Conservation (phyloP, 805 yeast species). For the Yamadazyma insecticola region DNA sequence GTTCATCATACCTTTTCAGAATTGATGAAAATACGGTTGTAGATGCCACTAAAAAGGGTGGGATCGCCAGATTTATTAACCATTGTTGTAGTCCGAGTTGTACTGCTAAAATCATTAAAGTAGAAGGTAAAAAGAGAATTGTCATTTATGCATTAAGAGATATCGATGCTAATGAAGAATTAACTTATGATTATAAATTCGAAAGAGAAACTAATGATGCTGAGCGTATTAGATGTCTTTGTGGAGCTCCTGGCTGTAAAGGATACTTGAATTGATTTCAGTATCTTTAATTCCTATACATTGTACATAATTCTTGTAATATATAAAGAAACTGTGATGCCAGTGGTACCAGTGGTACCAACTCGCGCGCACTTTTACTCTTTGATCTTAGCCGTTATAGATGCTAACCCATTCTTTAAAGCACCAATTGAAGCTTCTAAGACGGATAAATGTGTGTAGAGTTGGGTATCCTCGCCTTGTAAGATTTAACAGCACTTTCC, state of each 20-base stretch:
- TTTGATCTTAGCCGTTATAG: too few species aligned
- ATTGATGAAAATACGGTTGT: constrained; percentile 92
- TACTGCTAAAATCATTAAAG: constrained; percentile 93
- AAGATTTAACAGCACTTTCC: too few species aligned
- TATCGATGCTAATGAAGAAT: constrained; percentile 82
- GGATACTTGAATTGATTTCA: constrained; percentile 89
- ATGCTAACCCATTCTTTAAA: too few species aligned
- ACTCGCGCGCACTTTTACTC: too few species aligned
- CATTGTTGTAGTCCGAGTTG: constrained; percentile 98
- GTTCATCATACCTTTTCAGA: constrained; percentile 88
- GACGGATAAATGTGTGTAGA: too few species aligned
- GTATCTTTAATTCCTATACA: too few species aligned
- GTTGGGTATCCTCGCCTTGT: too few species aligned
- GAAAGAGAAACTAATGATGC: constrained; percentile 86
- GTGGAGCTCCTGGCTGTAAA: constrained; percentile 94
- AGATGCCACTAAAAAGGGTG: constrained; percentile 97
- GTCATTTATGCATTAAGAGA: constrained; percentile 91
- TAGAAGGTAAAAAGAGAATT: constrained; percentile 88
- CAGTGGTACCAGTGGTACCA: too few species aligned
- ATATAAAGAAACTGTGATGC: too few species aligned
- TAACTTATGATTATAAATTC: constrained; percentile 94
- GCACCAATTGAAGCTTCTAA: too few species aligned
- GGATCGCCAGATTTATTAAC: constrained; percentile 93
- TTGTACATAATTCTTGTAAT: too few species aligned
- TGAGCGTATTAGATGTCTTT: constrained; percentile 83